Evolutionary conservation across 176 grass and related monocot genomes (phyloP).

Genomic region (Aegilops longissima): DNA sequence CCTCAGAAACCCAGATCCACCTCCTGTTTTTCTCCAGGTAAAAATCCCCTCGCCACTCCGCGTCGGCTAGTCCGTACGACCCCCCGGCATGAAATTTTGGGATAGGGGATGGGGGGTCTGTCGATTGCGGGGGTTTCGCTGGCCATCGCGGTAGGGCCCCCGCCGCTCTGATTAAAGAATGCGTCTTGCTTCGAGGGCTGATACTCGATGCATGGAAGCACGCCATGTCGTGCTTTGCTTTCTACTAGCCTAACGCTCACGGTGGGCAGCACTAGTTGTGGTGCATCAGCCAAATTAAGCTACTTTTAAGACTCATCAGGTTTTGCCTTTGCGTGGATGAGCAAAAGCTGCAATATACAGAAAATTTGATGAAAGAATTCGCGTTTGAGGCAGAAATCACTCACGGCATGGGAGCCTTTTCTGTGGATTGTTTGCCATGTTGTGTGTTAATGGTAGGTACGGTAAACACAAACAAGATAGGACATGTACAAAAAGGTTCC

Average conservation of each 20-base stretch:
- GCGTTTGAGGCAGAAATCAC: background rate
- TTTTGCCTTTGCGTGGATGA: background rate
- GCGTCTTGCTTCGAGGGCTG: background rate
- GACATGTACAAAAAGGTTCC: background rate
- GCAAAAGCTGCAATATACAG: background rate
- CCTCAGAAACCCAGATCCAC: background rate
- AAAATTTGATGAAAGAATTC: background rate
- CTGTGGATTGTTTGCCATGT: background rate
- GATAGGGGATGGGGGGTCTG: too few relatives aligned
- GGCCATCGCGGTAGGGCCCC: background rate
- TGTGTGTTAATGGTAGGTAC: background rate
- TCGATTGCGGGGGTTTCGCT: background rate
- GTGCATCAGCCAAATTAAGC: background rate
- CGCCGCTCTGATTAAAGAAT: background rate
- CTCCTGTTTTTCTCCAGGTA: slow-evolving; percentile 7
- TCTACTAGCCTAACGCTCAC: background rate
- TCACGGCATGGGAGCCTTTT: background rate
- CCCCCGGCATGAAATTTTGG: background rate
- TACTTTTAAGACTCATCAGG: background rate
- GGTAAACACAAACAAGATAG: background rate
- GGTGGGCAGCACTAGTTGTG: background rate
- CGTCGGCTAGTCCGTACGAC: background rate
- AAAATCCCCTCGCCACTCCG: background rate
- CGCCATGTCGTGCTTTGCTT: background rate
- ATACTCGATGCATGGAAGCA: background rate